These are phyloP conservation scores for Bombardia bombarda DNA, from an alignment of 495 filamentous ascomycete species.

Conservation along the genomic window DNA sequence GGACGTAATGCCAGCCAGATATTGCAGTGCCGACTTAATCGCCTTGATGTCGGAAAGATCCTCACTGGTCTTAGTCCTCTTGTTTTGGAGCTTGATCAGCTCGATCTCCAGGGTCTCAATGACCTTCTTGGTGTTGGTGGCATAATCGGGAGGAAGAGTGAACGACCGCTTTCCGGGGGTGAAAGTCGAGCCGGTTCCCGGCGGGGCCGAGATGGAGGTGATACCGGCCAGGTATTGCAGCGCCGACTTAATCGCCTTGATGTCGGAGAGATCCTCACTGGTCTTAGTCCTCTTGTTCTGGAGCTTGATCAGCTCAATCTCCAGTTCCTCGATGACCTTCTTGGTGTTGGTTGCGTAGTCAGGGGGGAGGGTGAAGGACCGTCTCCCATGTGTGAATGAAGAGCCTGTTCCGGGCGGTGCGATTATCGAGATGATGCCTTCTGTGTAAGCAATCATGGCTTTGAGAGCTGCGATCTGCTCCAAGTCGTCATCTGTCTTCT, in stretches of 20 bases:
- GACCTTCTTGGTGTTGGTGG: constrained; percentile 16
- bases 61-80: constrained; percentile 17
- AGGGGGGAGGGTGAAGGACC: background rate
- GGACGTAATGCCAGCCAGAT: constrained; percentile 16
- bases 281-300: constrained; percentile 13
- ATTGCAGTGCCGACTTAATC: constrained; percentile 15
- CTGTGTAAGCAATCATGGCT: constrained; percentile 1
- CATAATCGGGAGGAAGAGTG: constrained; percentile 12
- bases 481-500: constrained; percentile 11
- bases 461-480: constrained; percentile 7
- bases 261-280: constrained; percentile 4
- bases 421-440: constrained; percentile 6
- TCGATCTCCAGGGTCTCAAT: constrained; percentile 19
- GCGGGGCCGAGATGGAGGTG: constrained; percentile 4
- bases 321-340: constrained; percentile 5
- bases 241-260: constrained; percentile 4
- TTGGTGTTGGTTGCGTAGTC: background rate
- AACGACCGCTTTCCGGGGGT: constrained; percentile 4
- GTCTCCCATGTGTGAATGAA: background rate
- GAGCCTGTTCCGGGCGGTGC: constrained; percentile 5
- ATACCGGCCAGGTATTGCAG: constrained; percentile 4
- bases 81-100: constrained; percentile 21
- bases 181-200: background rate
- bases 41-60: constrained; percentile 17
- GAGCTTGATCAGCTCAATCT: constrained; percentile 7